These are phyloP conservation scores for Malassezia japonica DNA, from an alignment of 1,284 basidiomycete species.

Conservation along the genomic window DNA sequence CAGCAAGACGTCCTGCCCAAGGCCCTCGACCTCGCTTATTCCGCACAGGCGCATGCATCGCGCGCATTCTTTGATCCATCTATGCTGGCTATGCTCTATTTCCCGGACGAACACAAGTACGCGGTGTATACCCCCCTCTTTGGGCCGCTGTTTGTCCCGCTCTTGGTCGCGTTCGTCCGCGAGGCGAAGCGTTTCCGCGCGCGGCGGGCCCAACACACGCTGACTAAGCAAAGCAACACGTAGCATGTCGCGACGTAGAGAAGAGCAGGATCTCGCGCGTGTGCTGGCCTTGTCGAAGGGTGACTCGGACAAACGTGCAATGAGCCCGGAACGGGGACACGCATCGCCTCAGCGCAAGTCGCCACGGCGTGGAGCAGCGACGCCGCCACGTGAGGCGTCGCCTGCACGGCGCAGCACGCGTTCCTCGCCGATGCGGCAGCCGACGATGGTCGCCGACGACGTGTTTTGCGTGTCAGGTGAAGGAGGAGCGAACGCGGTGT, in stretches of 20 bases:
- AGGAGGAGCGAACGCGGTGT: too few relatives aligned
- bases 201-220: not conserved
- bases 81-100: slow-evolving; percentile 91
- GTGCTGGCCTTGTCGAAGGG: slow-evolving; percentile 8
- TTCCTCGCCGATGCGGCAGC: too few relatives aligned
- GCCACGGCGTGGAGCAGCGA: too few relatives aligned
- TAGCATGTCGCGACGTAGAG: slow-evolving; percentile 18
- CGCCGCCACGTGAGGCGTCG: too few relatives aligned
- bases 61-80: slow-evolving; percentile 91
- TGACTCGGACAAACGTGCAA: too few relatives aligned
- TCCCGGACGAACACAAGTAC: slow-evolving; percentile 53
- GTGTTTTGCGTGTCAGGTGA: too few relatives aligned
- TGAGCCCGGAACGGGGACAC: too few relatives aligned
- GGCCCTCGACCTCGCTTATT: slow-evolving; percentile 58
- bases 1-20: slow-evolving; percentile 4
- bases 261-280: slow-evolving; percentile 12
- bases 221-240: not conserved
- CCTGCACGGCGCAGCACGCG: too few relatives aligned
- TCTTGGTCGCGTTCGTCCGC: slow-evolving; percentile 61
- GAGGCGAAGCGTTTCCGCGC: slow-evolving; percentile 7
- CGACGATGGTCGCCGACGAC: too few relatives aligned
- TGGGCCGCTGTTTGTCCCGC: slow-evolving; percentile 58
- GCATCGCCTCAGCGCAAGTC: too few relatives aligned
- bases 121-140: slow-evolving; percentile 48
- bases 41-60: slow-evolving; percentile 65